Base-by-base conservation (phyloP, 345 rosid genomes). In the Dimocarpus longan region DNA sequence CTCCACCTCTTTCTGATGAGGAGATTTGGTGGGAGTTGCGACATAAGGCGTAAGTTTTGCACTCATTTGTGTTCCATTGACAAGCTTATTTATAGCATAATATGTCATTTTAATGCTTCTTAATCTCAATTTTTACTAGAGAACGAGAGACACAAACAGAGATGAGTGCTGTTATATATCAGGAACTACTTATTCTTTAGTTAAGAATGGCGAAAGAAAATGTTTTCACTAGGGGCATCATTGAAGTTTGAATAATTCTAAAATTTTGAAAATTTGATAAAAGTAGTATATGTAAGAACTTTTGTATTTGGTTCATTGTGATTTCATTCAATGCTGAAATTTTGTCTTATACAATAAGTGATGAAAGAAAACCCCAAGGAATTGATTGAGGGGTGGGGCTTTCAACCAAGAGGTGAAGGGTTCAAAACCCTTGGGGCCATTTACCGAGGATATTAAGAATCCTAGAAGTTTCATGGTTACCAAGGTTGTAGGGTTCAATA, bases 1-100 rank as follows among this genome's bases (percentile, higher is more conserved):
- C 99, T 76, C 99, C 98, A 1, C 92, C 99, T 54, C 98, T 95
- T 81, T 89, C 99, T 8, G 99, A 95, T 37, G 98, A 90, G 43
- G 98, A 95, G 63, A 80, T 86, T 66, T 93, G 97, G 97, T 86
- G 93, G 95, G 99, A 93, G 84, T 71, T 95, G 82, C 89, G 95
- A 67, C 90, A 91, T 88, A 91, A 87, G 87, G 98, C 94, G 97
- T 93, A 91, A 93, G 96, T 73, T 75, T 62, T 39, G 10, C 22
- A 43, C 26, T 59, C 19, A 39, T 66, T 65, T 83, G 8, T 32
- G 10, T 46, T 60, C 50, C 37, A 44, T 32, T 76, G 8, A 50
- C 71, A 22, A 52, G 56, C 39, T 78, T 60, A 18, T 39, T 13
- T 76, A 26, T 65, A 15, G 7, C 24, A 43, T 70, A 69, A 5